Evolutionary conservation across 176 grass and related monocot genomes (phyloP), one percentile per base, ranked within the genome.

Genomic region (Elaeis guineensis): DNA sequence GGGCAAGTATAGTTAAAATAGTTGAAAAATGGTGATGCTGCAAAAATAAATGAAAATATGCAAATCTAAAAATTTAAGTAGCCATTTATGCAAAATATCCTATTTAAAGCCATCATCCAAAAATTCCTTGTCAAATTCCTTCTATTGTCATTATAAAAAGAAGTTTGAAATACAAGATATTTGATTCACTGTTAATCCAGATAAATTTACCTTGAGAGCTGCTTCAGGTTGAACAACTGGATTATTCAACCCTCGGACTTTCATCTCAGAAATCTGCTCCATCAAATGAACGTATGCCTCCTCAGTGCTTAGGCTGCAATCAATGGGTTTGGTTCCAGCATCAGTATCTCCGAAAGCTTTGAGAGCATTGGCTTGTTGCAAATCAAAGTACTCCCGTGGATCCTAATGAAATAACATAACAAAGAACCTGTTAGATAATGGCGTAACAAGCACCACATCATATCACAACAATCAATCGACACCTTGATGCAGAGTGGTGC

Each of bases 331-430:
- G 39, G 59, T 82, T 82, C 86, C 83, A 70, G 76, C 76, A 58
- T 63, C 85, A 21, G 59, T 77, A 25, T 74, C 66, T 26, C 83
- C 81, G 67, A 96, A 79, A 79, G 83, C 73, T 63, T 82, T 82
- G 16, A 96, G 57, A 73, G 92, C 92, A 90, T 96, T 96, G 53
- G 83, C 86, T 80, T 96, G 92, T 49, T 96, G 92, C 51, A 83
- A 90, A 65, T 96, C 92, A 75, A 96, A 96, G 81, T 96, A 96
- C 49, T 96, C 83, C 51, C 86, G 74, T 69, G 92, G 92, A 78
- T 96, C 92, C 92, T 96, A 61, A 72, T 39, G 73, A 55, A 63
- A 78, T 48, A 74, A 61, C 9, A 77, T 24, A 51, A 66, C 7
- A 62, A 50, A 65, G 29, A 19, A 61, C 61, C 68, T 59, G 17